Base-by-base conservation (phyloP, 2,329 filamentous ascomycete genomes). In the Myriangium duriaei region DNA sequence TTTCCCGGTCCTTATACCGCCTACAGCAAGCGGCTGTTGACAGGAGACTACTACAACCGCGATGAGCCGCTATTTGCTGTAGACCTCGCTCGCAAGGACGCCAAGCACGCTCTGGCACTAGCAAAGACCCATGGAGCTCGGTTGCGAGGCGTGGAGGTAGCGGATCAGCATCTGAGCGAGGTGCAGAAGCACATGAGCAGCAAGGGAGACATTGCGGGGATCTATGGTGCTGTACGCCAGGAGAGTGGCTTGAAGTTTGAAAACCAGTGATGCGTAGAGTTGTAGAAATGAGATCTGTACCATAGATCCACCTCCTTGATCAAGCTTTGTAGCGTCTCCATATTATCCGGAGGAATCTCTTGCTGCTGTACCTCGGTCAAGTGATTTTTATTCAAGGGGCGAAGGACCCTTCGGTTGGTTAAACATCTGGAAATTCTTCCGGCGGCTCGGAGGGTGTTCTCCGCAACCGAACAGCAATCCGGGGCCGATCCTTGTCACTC, bases 21-120 rank as follows among this genome's bases (percentile, higher is more conserved):
- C 4, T 94, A 93, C 55, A 79, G 76, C 11, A 71, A 71, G 30
- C 71, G 85, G 14, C 82, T 94, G 79, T 54, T 74, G 33, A 65
- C 64, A 1, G 85, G 85, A 1, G 81, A 85, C 49, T 92, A 92
- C 54, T 76, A 81, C 58, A 71, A 74, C 59, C 68, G 80, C 10
- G 74, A 81, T 15, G 79, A 72, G 54, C 86, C 86, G n/a, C 63
- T 91, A 6, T 93, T 93, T 56, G 75, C 75, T 3, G 81, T 88
- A 1, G 79, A 91, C 55, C 64, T 93, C 42, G 86, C 85, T 4
- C 67, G 79, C 44, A 94, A 94, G 56, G 87, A 94, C 62, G 73
- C 78, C 2, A 62, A 76, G 1, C 85, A 94, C 65, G 83, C 81
- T 4, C 63, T 76, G 54, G 65, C 62, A 39, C 51, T 94, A 42